Base-by-base conservation (phyloP, 176 grass and related monocot genomes). In the Aegilops sharonensis region DNA sequence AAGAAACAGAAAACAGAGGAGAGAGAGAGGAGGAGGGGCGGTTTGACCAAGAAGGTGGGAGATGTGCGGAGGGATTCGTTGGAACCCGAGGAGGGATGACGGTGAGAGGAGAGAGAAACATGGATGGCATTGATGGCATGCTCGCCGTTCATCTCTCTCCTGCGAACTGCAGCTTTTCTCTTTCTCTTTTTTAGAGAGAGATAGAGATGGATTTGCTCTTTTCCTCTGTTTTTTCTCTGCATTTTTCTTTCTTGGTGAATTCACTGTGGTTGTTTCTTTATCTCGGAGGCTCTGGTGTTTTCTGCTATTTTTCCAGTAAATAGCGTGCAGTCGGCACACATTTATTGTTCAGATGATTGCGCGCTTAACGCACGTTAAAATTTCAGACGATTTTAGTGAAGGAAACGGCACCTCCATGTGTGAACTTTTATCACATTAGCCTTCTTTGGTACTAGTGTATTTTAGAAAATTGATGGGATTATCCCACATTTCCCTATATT, bases 61-160 rank as follows among this genome's bases (percentile, higher is more conserved):
- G 88, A 74, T 84, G 89, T 82, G 84, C 84, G 64, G 86, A 89
- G 82, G 84, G 87, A 94, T 94, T 91, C 84, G 80, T 91, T 89
- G 87, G 81, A 81, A 80, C 39, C 78, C 89, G 75, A 75, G 84
- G 63, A 56, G 37, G 24, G 7, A 45, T 64, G 39, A 68, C 81
- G 82, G 69, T 30, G 59, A 78, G 85, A 48, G 62, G 34, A 9
- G 25, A 43, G 79, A 82, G 64, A 43, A 63, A 62, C 52, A 21
- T 21, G 50, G 50, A 85, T 14, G 47, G 4, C 76, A 86, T 40
- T 42, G 17, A 82, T 90, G 64, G 54, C 79, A 70, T 82, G 83
- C 83, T 83, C 54, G 79, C n/a, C 37, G 83, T 31, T 59, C 69
- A 32, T 70, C 39, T 85, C 82, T 64, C 72, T 12, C n/a, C 23